Evolutionary conservation across 805 yeast species (phyloP), one percentile per base, ranked within the genome.

Genomic region (Zygoascus bituminiphila): DNA sequence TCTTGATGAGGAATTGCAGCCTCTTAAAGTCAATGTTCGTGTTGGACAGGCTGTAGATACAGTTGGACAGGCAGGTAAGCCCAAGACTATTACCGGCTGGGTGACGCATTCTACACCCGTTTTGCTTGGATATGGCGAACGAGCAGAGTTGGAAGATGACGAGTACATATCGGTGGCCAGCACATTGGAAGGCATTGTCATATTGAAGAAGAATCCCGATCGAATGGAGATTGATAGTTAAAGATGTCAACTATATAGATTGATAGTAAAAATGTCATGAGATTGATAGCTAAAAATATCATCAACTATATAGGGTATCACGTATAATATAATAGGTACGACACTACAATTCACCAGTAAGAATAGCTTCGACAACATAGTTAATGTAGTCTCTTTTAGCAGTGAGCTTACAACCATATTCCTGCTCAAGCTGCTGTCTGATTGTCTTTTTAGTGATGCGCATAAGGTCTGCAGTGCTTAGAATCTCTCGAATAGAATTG

Each of bases 11-110:
- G 80, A 84, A 24, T 77, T 91, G 65, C 80, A 88, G 57, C 96
- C 96, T 33, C 70, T 93, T 53, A 91, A 91, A 72, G 98, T 93
- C 8, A 91, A 88, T 57, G 98, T 93, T 8, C 79, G 99, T 63
- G 98, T 93, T 25, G 99, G 99, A 54, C 97, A 91, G 70, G 98
- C 98, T 5, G 98, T 93, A 24, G 98, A 93, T 64, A 88, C 89
- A 36, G 98, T 93, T 53, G 99, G 98, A 29, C 98, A 91, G 67
- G 99, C 98, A 0, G 99, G 99, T 71, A 88, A 87, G 59, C 99
- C 98, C 44, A 93, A 93, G 74, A 89, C 97, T 10, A 93, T 93
- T 43, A 93, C 99, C 3, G 99, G 99, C 33, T 93, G 98, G 98
- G 98, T 93, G 19, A 93, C 99, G 1, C 98, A 93, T 62, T 85